These are phyloP conservation scores for Termitomyces sp. DNA, from an alignment of 768 basidiomycete species.

Conservation along the genomic window DNA sequence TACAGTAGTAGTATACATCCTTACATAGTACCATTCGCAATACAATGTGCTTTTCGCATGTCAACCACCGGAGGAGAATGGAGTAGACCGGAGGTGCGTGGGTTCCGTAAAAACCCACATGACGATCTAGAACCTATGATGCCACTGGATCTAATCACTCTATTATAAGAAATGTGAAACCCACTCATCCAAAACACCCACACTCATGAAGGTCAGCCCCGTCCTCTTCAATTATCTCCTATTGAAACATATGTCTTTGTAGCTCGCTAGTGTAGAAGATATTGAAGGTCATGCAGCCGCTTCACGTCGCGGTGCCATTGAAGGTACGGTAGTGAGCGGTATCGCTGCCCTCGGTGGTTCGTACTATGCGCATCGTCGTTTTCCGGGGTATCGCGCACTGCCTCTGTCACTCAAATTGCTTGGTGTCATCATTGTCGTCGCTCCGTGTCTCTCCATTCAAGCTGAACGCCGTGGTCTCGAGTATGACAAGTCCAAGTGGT, in stretches of 20 bases:
- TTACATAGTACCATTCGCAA: slow-evolving; percentile 7
- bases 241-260: slow-evolving; percentile 4
- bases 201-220: slow-evolving; percentile 28
- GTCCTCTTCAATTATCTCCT: background rate
- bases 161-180: slow-evolving; percentile 3
- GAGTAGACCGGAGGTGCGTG: slow-evolving; percentile 3
- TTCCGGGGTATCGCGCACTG: slow-evolving; percentile 54
- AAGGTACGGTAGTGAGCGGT: slow-evolving; percentile 49
- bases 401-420: slow-evolving; percentile 66
- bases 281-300: slow-evolving; percentile 47
- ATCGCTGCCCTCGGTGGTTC: slow-evolving; percentile 45
- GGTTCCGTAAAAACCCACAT: slow-evolving; percentile 12
- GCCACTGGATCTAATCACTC: background rate
- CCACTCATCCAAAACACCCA: slow-evolving; percentile 1
- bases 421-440: slow-evolving; percentile 55
- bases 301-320: slow-evolving; percentile 55
- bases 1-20: slow-evolving; percentile 9
- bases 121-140: slow-evolving; percentile 5
- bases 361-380: slow-evolving; percentile 48
- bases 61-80: background rate
- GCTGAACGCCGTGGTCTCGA: slow-evolving; percentile 64
- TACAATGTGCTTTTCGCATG: slow-evolving; percentile 1
- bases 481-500: slow-evolving; percentile 67
- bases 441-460: slow-evolving; percentile 62
- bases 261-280: slow-evolving; percentile 40